Conservation (phyloP, 805 yeast species). For the Starmerella geochares region DNA sequence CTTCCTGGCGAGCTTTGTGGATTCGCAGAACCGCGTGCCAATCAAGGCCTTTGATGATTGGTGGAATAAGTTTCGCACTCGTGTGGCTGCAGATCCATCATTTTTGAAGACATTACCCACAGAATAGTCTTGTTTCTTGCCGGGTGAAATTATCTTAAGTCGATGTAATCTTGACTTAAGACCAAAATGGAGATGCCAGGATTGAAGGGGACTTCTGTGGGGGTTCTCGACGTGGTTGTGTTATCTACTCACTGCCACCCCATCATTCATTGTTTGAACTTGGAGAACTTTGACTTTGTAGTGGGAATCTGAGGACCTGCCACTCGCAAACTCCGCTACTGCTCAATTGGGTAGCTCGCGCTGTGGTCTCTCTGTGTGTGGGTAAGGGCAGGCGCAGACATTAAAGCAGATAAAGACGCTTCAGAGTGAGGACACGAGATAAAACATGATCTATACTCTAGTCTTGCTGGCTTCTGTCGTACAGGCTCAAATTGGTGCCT, state of each 20-base stretch:
- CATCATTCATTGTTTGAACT: too few species aligned
- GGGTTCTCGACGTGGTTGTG: too few species aligned
- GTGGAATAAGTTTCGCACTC: slow-evolving; percentile 81
- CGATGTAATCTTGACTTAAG: too few species aligned
- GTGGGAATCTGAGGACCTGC: not conserved
- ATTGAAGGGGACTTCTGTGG: too few species aligned
- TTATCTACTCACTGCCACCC: too few species aligned
- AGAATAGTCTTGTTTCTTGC: not conserved
- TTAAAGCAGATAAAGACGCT: too few species aligned
- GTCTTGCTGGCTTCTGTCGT: not conserved
- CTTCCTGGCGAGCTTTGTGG: slow-evolving; percentile 78
- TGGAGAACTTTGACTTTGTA: too few species aligned
- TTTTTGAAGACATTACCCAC: slow-evolving; percentile 47
- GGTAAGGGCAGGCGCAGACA: too few species aligned
- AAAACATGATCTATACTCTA: not conserved
- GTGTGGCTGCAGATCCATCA: slow-evolving; percentile 68
- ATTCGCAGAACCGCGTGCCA: slow-evolving; percentile 67
- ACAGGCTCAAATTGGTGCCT: not conserved
- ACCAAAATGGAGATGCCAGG: too few species aligned
- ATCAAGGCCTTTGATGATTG: slow-evolving; percentile 82
- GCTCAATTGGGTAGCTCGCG: not conserved
- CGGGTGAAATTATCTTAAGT: too few species aligned
- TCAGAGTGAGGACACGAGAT: too few species aligned
- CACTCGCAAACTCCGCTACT: not conserved
- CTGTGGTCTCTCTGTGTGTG: not conserved